Evolutionary conservation across 192 early-diverging fungal species (phyloP).

Genomic region (Entomortierella chlamydospora): DNA sequence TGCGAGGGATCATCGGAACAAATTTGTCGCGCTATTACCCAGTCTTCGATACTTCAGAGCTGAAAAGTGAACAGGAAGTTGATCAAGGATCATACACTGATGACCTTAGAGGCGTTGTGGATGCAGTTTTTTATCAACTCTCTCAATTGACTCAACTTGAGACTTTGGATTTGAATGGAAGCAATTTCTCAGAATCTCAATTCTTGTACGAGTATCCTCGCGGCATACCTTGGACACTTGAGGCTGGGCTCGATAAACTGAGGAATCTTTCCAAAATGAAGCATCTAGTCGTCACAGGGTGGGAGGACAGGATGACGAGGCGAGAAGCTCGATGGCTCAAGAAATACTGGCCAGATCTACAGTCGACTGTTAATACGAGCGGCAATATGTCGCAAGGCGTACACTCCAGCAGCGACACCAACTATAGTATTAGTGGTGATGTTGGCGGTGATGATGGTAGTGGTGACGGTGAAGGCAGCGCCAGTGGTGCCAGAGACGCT

Average conservation of each 20-base stretch:
- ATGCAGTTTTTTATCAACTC: not conserved
- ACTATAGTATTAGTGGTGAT: not conserved
- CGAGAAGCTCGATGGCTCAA: slow-evolving; percentile 19
- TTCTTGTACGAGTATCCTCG: slow-evolving; percentile 16
- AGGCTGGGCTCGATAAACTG: slow-evolving; percentile 11
- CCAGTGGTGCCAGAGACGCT: not conserved
- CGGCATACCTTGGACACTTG: slow-evolving; percentile 10
- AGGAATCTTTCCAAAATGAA: slow-evolving; percentile 6
- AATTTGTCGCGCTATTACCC: not conserved
- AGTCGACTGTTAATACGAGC: slow-evolving; percentile 5
- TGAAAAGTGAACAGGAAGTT: not conserved
- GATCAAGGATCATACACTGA: not conserved
- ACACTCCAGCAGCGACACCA: not conserved
- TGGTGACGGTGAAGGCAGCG: not conserved
- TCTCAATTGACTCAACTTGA: slow-evolving; percentile 8
- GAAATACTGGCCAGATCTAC: slow-evolving; percentile 19
- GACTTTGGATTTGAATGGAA: slow-evolving; percentile 1
- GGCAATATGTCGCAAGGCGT: not conserved
- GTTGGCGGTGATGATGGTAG: not conserved
- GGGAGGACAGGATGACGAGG: slow-evolving; percentile 34
- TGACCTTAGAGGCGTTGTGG: not conserved
- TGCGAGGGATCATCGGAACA: slow-evolving; percentile 12
- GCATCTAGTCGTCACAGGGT: slow-evolving; percentile 16
- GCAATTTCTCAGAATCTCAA: not conserved
- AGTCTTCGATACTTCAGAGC: not conserved